These are phyloP conservation scores for Colletotrichum sp. DNA, from an alignment of 2,329 filamentous ascomycete species.

Conservation along the genomic window DNA sequence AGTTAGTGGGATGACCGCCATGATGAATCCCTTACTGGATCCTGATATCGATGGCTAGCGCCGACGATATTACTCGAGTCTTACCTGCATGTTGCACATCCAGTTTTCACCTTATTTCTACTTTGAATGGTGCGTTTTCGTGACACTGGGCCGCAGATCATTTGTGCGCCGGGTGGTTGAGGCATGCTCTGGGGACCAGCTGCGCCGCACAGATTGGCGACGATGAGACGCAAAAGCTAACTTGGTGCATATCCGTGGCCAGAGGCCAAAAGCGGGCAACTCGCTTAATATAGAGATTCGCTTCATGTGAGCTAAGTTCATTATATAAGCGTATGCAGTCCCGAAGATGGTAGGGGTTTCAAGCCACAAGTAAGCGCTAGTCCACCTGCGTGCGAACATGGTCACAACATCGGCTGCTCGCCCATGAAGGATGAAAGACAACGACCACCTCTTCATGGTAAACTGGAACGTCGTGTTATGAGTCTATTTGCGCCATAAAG, in stretches of 20 bases:
- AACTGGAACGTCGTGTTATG: no score
- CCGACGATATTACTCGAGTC: conserved; percentile 24
- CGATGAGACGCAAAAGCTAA: background rate
- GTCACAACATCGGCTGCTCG: background rate
- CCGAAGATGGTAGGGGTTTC: background rate
- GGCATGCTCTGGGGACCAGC: background rate
- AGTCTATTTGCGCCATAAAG: no score
- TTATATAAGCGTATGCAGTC: background rate
- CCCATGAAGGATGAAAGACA: background rate
- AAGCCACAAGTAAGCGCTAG: background rate
- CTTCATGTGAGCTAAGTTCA: background rate
- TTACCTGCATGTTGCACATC: conserved; percentile 48
- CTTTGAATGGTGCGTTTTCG: conserved; percentile 30
- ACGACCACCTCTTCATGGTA: rapidly evolving
- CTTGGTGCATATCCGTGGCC: rapidly evolving
- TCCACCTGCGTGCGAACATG: rapidly evolving
- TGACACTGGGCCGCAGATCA: conserved; percentile 25
- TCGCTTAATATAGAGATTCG: background rate
- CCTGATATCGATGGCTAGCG: conserved; percentile 4
- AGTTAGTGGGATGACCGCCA: conserved; percentile 18
- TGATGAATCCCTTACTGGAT: no score
- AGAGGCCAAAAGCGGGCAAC: background rate
- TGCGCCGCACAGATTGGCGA: background rate
- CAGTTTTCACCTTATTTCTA: conserved; percentile 44
- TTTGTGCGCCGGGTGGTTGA: background rate